Evolutionary conservation across 345 rosid genomes (phyloP), one percentile per base, ranked within the genome.

Genomic region (Corymbia maculata): DNA sequence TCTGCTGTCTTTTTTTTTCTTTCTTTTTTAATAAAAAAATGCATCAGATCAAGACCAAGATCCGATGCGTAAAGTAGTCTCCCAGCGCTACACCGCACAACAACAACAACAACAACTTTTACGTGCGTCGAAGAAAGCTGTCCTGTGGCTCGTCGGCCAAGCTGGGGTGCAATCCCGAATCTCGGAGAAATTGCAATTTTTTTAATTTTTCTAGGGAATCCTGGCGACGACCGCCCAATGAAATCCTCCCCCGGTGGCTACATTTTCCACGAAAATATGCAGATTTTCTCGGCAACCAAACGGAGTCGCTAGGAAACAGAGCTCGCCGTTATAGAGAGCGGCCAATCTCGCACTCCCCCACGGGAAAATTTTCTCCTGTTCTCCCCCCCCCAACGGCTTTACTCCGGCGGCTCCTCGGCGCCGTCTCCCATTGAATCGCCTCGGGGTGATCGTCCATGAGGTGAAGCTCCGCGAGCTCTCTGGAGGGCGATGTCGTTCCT

Each of bases 401-500:
- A 36, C 42, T 36, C 42, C 42, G 42, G 42, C 42, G 42, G 42
- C 42, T 36, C 42, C 42, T 36, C 42, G 42, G 42, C 42, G 42
- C 42, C 42, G 42, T 61, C 68, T 61, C 68, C 68, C 61, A 55
- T 64, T 30, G 32, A 30, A 61, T 61, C 68, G 30, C 68, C 68
- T 26, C 68, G 8, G 68, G 68, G 68, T 15, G 68, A 61, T 61
- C 68, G 68, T 61, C 68, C 68, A 61, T 61, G 68, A 61, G 68
- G 68, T 61, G 68, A 61, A 61, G 84, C 28, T 36, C 80, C 80
- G 47, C 84, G 49, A 21, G 84, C 84, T 21, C n/a, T 61, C 32
- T 13, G 51, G 87, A 36, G 64, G 66, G 50, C 91, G 51, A 92
- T 93, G 94, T 86, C 92, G 87, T 88, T 92, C 82, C 44, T 92